Base-by-base conservation (phyloP, 805 yeast species). In the Grigorovia transvaalensis region DNA sequence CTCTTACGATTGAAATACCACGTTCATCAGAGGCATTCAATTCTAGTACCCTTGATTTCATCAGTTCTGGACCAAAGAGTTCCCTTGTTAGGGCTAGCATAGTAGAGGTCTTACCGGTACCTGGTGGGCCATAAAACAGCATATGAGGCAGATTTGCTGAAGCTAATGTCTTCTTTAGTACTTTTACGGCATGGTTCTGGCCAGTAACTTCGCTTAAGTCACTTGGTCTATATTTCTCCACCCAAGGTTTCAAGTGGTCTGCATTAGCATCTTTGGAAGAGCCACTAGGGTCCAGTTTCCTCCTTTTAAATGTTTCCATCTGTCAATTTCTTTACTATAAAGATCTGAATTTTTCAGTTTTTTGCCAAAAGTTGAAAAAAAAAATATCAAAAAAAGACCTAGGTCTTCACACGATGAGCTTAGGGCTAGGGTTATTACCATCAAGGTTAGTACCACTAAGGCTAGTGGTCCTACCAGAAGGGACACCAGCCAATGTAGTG, bases 401-500 rank as follows among this genome's bases (percentile, higher is more conserved):
- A 33, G 27, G 27, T 3, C 6, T 4, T 23, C 3, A 23, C 27
- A 6, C 27, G 27, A 23, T 23, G 27, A 23, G 27, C 27, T 4
- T 23, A 23, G 27, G 27, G 27, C 27, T 23, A 23, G 6, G 27
- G 27, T 23, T 23, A 6, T 23, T 23, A 23, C 27, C 6, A 23
- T 6, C 8, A 33, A 33, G 8, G 15, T 4, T 33, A 2, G 38
- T 33, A 33, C 38, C 12, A 33, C 38, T 33, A 33, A 12, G 38
- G 38, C 9, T 33, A 3, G 38, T 33, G 12, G 38, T 33, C 15
- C 67, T 62, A 91, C 98, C 99, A 93, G 79, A 91, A 93, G 1
- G 98, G 87, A 71, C 99, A 93, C 99, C 99, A 93, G 18, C 99
- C 99, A 55, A 93, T 85, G 65, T 87, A 93, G 69, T 91, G 99